Conservation (phyloP, 2,329 filamentous ascomycete species). For the Pseudogymnoascus pannorum region DNA sequence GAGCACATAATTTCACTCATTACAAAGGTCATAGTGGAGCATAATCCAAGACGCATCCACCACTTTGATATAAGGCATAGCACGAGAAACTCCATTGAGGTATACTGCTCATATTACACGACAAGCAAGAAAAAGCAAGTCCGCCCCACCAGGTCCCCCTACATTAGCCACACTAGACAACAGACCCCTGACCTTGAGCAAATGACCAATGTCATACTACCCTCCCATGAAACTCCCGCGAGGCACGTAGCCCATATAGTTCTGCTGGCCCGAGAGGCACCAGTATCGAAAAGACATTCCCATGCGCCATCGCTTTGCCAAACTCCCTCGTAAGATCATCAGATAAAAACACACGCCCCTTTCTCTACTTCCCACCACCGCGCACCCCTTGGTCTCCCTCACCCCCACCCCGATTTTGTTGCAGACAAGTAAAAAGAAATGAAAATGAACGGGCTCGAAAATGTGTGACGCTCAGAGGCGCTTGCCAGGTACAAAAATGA, state of each 20-base stretch:
- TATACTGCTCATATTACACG: conserved; percentile 8
- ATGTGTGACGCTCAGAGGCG: conserved; percentile 47
- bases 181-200: background rate
- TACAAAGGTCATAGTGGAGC: background rate
- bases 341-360: background rate
- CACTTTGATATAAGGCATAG: background rate
- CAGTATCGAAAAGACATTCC: background rate
- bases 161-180: conserved; percentile 1
- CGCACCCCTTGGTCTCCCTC: background rate
- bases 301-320: background rate
- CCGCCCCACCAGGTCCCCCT: background rate
- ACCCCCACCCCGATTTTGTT: conserved; percentile 5
- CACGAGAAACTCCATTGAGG: background rate
- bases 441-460: background rate
- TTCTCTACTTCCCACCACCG: background rate
- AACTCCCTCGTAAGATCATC: conserved; percentile 8
- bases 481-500: conserved; percentile 91
- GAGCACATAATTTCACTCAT: background rate
- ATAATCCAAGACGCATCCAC: background rate
- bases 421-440: background rate
- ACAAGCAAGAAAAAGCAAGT: conserved; percentile 1
- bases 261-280: background rate
- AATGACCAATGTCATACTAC: background rate
- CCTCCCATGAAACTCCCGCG: background rate
- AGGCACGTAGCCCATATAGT: background rate